A percentile compares a stretch with the other conserved stretches of the same genome.
Evolutionary conservation across 1,284 basidiomycete genomes (phyloP).

Genomic region (Heterobasidion parviporum): DNA sequence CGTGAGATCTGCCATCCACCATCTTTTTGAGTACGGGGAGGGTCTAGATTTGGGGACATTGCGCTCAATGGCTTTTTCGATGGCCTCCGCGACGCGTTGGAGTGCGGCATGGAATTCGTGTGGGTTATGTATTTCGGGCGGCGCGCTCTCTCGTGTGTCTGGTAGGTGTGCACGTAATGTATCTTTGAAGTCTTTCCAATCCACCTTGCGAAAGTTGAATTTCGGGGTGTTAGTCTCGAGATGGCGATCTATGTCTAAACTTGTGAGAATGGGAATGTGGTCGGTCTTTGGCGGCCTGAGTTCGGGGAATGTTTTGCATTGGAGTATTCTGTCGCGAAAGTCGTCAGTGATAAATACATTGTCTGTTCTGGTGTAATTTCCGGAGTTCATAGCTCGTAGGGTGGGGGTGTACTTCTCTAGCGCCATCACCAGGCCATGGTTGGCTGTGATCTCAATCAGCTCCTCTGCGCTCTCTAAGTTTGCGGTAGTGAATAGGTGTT

Average conservation of each 20-base stretch:
- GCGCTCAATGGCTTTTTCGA: conserved; percentile 12
- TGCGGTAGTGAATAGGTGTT: background rate
- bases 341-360: conserved; percentile 22
- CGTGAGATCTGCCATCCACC: conserved; percentile 23
- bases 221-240: conserved; percentile 13
- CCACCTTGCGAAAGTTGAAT: conserved; percentile 8
- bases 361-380: conserved; percentile 23
- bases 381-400: conserved; percentile 13
- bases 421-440: conserved; percentile 14
- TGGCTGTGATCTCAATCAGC: background rate
- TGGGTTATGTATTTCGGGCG: conserved; percentile 5
- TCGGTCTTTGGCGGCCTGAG: conserved; percentile 14
- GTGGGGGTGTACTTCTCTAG: conserved; percentile 23
- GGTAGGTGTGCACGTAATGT: background rate
- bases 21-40: conserved; percentile 18
- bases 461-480: background rate
- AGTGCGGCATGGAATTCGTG: background rate
- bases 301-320: conserved; percentile 12
- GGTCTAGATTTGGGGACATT: conserved; percentile 16
- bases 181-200: background rate
- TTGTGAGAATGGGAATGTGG: conserved; percentile 19
- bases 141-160: background rate
- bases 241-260: conserved; percentile 10
- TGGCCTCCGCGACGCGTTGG: conserved; percentile 9
- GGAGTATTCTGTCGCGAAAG: conserved; percentile 11